Conservation (phyloP, 202 grass and related monocot genomes). For the Sporobolus alterniflorus region DNA sequence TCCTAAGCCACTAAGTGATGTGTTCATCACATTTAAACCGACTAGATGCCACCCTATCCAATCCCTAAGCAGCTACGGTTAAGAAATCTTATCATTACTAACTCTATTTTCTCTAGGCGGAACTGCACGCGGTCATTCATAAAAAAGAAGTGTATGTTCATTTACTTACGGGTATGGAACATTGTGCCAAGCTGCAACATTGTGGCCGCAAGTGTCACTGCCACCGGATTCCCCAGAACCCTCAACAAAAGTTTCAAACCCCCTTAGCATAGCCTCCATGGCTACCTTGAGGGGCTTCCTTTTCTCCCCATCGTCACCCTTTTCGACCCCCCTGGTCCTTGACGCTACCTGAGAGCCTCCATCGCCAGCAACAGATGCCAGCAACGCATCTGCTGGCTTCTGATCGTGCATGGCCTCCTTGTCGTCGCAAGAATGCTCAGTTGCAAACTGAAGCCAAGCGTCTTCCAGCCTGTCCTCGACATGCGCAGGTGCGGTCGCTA, state of each 20-base stretch:
- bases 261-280: constrained; percentile 90
- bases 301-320: constrained; percentile 5
- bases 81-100: no score
- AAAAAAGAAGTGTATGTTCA: neutral
- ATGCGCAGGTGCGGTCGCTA: constrained; percentile 86
- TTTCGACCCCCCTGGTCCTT: neutral
- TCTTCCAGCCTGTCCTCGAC: constrained; percentile 90
- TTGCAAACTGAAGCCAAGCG: constrained; percentile 87
- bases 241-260: constrained; percentile 67
- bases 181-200: constrained; percentile 97
- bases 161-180: constrained; percentile 80
- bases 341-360: constrained; percentile 69
- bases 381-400: constrained; percentile 49
- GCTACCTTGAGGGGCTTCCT: constrained; percentile 71
- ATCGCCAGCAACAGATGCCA: constrained; percentile 66
- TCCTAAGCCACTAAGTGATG: no score
- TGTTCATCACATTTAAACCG: no score
- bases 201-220: constrained; percentile 47
- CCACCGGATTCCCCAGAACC: constrained; percentile 39
- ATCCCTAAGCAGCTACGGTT: no score
- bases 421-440: constrained; percentile 33
- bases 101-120: neutral
- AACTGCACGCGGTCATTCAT: neutral
- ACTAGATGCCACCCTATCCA: no score
- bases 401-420: constrained; percentile 9